Percentiles rank a stretch among this genome's conserved stretches.
Conservation (phyloP, 1,284 basidiomycete genomes). For the Takashimella tepidaria region DNA sequence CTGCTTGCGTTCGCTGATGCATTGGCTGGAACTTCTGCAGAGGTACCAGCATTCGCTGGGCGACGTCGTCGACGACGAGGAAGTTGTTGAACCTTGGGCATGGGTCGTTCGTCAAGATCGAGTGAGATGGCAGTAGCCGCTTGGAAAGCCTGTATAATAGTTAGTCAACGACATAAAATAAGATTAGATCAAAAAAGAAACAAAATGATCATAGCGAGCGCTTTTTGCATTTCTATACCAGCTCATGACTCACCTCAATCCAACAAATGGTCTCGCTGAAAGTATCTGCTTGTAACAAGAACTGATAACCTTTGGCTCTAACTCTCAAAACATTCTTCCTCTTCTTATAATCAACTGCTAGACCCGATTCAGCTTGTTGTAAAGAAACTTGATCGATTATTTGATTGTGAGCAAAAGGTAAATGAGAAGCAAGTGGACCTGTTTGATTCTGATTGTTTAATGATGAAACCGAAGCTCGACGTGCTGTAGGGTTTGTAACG, state of each 20-base stretch:
- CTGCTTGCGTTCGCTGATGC: not conserved
- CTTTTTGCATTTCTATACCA: too few species aligned
- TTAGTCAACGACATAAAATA: conserved; percentile 1
- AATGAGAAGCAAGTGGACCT: conserved; percentile 27
- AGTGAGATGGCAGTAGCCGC: conserved; percentile 87
- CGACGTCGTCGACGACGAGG: conserved; percentile 50
- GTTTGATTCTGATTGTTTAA: not conserved
- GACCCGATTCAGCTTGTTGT: conserved; percentile 83
- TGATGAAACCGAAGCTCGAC: not conserved
- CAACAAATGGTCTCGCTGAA: conserved; percentile 84
- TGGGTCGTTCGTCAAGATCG: conserved; percentile 81
- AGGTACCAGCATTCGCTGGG: conserved; percentile 13
- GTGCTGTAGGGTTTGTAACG: not conserved
- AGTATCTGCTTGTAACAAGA: conserved; percentile 83
- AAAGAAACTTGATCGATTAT: conserved; percentile 67
- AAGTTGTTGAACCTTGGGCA: conserved; percentile 68
- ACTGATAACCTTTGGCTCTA: conserved; percentile 91
- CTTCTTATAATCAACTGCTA: conserved; percentile 94
- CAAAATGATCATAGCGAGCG: too few species aligned
- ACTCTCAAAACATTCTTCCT: conserved; percentile 92
- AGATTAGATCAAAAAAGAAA: too few species aligned
- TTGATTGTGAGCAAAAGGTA: conserved; percentile 45
- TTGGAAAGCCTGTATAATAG: conserved; percentile 65
- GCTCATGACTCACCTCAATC: conserved; percentile 70
- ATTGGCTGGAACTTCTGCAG: conserved; percentile 5